Evolutionary conservation across 106 monocot genomes (phyloP), one percentile per base, ranked within the genome.

Genomic region (Iris macrosiphon): DNA sequence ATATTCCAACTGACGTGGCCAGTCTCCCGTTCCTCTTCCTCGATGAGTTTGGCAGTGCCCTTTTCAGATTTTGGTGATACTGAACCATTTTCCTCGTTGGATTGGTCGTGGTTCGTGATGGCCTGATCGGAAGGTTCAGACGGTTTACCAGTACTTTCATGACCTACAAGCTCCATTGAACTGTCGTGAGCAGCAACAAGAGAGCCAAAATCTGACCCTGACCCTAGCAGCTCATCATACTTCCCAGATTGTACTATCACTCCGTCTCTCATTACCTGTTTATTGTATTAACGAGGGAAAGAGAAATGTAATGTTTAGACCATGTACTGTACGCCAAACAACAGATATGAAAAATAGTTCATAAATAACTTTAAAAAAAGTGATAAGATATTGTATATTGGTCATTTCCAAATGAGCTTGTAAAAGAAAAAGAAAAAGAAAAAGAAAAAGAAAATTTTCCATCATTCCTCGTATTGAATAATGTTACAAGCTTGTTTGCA

Each of bases 121-220:
- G 63, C 31, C 15, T 62, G 30, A 2, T 76, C 82, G 28, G 56
- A 52, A 50, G 62, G 46, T 22, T 16, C 59, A n/a, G 64, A 17
- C 24, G 26, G 61, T 28, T 62, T 32, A 35, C 49, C 63, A 48
- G 22, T 66, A 14, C 11, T 16, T 21, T 20, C 30, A 6, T 66
- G 43, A 29, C 79, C 79, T 15, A 98, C 80, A 21, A 87, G 70
- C 50, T 98, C 87, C 96, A 98, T 98, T 25, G 96, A 98, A 60
- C 65, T 77, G 12, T 79, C 83, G 56, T 98, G 96, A 31, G 96
- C 96, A 39, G 90, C 74, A 29, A 98, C 96, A 57, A 98, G 82
- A 7, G 69, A 69, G n/a, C 70, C 75, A 63, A 98, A 98, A 42
- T 83, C 87, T 18, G 83, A 51, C 12, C 75, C 90, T n/a, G 64